Base-by-base conservation (phyloP, 1,284 basidiomycete species). In the Sphaerobolus stellatus region DNA sequence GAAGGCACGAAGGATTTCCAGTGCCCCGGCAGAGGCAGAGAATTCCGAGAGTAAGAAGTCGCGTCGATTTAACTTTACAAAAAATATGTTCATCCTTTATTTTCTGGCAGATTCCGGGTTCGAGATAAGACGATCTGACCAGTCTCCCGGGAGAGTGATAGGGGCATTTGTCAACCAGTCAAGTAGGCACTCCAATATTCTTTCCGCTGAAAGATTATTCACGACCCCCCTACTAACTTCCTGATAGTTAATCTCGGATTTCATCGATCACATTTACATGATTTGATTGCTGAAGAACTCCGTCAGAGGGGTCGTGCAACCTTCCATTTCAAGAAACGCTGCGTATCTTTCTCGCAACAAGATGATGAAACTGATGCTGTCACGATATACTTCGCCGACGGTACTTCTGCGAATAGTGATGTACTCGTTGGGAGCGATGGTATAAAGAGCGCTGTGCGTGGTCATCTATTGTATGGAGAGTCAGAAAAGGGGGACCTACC, bases 361-460 rank as follows among this genome's bases (percentile, higher is more conserved):
- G 59, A 64, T 63, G 48, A 18, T 36, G 64, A 68, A 14, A n/a
- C n/a, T n/a, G 54, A 46, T 4, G 50, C 51, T 13, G 53, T 66
- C 49, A 27, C 27, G 14, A 59, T 71, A 5, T 31, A 56, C 7
- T 80, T 80, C 60, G 63, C 65, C 11, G 74, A 79, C 52, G 73
- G 75, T 2, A 62, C 69, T 1, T 65, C 58, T 0, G 67, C 70
- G 2, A 61, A 58, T 1, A 79, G 78, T 51, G 77, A 81, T 61
- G 46, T 80, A 11, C 68, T 81, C 6, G 64, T 81, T 28, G 79
- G 78, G 2, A 72, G 75, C 27, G 78, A 81, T 57, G 79, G 78
- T 3, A 67, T 83, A 54, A 81, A 78, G 60, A 83, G 80, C 0
- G 66, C 65, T 11, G 74, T 81, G 8, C 74, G 81, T 36, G 61